phyloP scores from a whole-genome alignment of 805 yeast species.

The Pichia deserticola region DNA sequence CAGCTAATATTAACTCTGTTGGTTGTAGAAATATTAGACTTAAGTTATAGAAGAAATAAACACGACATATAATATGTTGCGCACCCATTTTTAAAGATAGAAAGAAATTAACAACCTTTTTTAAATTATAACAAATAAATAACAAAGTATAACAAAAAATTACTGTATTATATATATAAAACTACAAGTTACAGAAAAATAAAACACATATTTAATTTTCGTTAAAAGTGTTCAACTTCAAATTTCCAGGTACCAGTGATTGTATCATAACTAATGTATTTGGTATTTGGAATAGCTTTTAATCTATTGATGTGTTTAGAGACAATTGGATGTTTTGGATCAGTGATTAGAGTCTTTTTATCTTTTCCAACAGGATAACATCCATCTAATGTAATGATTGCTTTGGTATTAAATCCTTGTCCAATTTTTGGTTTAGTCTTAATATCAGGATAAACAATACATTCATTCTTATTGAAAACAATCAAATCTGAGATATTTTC shows the following conservation, averaged over 20 bases:
- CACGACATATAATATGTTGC: too few species aligned
- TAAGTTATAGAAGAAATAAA: too few species aligned
- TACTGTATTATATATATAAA: too few species aligned
- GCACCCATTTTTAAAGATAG: neutral
- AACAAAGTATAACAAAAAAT: neutral
- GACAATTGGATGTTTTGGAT: slow-evolving; percentile 66
- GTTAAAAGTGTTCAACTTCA: slow-evolving; percentile 35
- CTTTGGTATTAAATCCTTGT: slow-evolving; percentile 76
- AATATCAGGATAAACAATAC: slow-evolving; percentile 68
- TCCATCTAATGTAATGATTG: slow-evolving; percentile 63
- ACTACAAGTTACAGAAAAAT: neutral
- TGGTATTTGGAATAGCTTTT: slow-evolving; percentile 48
- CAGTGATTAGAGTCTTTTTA: slow-evolving; percentile 65
- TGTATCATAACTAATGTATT: slow-evolving; percentile 72
- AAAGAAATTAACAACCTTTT: too few species aligned
- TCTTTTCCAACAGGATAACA: slow-evolving; percentile 76
- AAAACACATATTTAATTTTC: neutral
- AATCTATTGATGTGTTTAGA: slow-evolving; percentile 62
- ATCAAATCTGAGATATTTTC: slow-evolving; percentile 62
- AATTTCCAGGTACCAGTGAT: slow-evolving; percentile 68
- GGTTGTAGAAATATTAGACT: too few species aligned
- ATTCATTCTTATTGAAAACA: slow-evolving; percentile 49
- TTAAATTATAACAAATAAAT: neutral
- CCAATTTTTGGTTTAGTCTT: slow-evolving; percentile 55
- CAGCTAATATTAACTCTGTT: too few species aligned